Evolutionary conservation across 2,329 filamentous ascomycete genomes (phyloP).

Genomic region (Thielaviopsis euricoi): DNA sequence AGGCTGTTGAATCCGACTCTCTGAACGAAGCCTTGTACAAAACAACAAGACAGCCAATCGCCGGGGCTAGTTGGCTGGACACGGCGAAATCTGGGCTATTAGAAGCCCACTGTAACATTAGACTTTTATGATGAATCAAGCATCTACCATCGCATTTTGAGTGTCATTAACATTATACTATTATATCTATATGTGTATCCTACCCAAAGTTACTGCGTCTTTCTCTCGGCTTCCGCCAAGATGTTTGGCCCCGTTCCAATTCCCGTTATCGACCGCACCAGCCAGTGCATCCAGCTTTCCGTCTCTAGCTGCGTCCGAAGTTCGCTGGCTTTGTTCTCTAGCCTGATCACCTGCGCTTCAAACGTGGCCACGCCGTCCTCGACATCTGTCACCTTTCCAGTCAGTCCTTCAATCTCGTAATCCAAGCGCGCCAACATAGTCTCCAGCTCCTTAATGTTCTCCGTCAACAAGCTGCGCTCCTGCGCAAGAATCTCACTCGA

Average conservation of each 20-base stretch:
- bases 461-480: conserved; percentile 51
- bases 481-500: conserved; percentile 53
- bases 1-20: neutral
- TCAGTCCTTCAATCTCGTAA: conserved; percentile 74
- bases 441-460: conserved; percentile 64
- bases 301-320: conserved; percentile 46
- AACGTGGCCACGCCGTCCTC: conserved; percentile 70
- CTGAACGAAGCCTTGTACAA: neutral
- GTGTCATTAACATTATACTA: neutral
- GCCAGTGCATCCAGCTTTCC: conserved; percentile 49
- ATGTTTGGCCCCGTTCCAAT: conserved; percentile 45
- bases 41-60: neutral
- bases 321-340: conserved; percentile 47
- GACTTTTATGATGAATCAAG: conserved; percentile 2
- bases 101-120: conserved; percentile 12
- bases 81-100: neutral
- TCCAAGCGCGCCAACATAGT: conserved; percentile 70
- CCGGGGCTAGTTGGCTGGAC: neutral
- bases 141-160: neutral
- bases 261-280: conserved; percentile 43
- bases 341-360: conserved; percentile 57
- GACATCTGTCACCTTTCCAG: conserved; percentile 68
- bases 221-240: conserved; percentile 17
- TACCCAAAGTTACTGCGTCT: neutral
- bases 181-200: neutral